phyloP scores from a whole-genome alignment of 495 filamentous ascomycete species.

The Penicillium pancosmium region DNA sequence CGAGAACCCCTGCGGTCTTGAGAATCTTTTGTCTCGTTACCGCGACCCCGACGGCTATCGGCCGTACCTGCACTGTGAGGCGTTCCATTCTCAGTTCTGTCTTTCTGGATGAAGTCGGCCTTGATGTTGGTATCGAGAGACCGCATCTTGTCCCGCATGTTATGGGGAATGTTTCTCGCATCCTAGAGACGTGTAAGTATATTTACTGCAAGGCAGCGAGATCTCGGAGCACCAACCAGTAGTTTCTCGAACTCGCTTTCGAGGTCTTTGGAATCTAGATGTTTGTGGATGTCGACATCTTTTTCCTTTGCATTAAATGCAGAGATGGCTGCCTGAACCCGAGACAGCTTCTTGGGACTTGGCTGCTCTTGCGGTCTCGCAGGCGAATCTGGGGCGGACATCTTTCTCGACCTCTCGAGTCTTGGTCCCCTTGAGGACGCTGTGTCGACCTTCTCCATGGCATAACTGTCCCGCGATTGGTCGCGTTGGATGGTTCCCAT shows the following conservation, averaged over 20 bases:
- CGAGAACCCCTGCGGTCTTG: conserved; percentile 55
- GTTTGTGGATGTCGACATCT: conserved; percentile 45
- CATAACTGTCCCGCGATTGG: conserved; percentile 27
- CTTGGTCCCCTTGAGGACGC: conserved; percentile 23
- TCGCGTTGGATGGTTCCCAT: conserved; percentile 29
- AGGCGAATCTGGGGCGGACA: conserved; percentile 13
- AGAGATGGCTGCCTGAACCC: conserved; percentile 69
- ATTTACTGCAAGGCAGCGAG: not conserved
- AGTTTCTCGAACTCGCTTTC: conserved; percentile 55
- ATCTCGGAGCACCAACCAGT: conserved; percentile 34
- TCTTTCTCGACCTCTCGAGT: conserved; percentile 23
- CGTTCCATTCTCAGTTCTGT: conserved; percentile 66
- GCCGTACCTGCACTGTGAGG: conserved; percentile 37
- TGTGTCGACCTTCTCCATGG: conserved; percentile 14
- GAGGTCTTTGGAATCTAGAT: conserved; percentile 48
- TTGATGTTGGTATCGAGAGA: conserved; percentile 87
- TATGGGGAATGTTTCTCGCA: conserved; percentile 86
- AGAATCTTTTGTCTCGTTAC: conserved; percentile 43
- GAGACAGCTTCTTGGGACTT: conserved; percentile 47
- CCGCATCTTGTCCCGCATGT: conserved; percentile 92
- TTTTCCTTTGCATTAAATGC: conserved; percentile 57
- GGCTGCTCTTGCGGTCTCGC: conserved; percentile 26
- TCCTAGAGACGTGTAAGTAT: conserved; percentile 61
- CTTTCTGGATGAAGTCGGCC: conserved; percentile 89
- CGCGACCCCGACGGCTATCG: conserved; percentile 47